phyloP scores from a whole-genome alignment of 306 rosid genomes.

The Rosa rugosa region DNA sequence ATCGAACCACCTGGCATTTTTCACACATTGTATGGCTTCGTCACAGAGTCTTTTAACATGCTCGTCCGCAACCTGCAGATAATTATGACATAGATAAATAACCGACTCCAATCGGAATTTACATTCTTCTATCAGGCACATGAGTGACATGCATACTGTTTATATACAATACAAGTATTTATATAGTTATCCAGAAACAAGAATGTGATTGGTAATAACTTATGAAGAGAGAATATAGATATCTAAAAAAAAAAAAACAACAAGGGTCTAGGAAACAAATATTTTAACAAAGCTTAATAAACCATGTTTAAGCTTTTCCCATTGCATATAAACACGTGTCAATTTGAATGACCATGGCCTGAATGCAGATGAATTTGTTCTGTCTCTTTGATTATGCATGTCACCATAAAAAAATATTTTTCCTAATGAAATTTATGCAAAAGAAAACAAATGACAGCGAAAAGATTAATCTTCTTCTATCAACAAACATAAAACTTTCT shows the following conservation, averaged over 20 bases:
- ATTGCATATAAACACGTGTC: too few relatives aligned
- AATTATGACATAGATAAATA: slow-evolving; percentile 13
- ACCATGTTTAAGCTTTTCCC: background rate
- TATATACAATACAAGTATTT: background rate
- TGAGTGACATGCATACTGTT: background rate
- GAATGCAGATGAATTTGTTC: too few relatives aligned
- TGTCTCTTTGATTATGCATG: too few relatives aligned
- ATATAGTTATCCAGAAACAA: background rate
- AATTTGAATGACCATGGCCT: too few relatives aligned
- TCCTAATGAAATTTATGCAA: too few relatives aligned
- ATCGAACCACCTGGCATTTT: slow-evolving; percentile 73
- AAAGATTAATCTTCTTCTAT: too few relatives aligned
- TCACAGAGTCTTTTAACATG: slow-evolving; percentile 68
- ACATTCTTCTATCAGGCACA: background rate
- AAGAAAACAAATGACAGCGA: too few relatives aligned
- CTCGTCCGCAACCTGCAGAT: slow-evolving; percentile 73
- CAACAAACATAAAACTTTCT: too few relatives aligned
- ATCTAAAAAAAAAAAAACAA: too few relatives aligned
- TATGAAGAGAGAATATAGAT: background rate
- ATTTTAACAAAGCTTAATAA: background rate
- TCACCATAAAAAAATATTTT: too few relatives aligned
- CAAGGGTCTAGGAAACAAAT: background rate
- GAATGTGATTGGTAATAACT: background rate
- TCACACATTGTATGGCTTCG: slow-evolving; percentile 80
- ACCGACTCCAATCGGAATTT: background rate